Evolutionary conservation across 768 basidiomycete genomes (phyloP), one percentile per base, ranked within the genome.

Genomic region (Mycena crocata): DNA sequence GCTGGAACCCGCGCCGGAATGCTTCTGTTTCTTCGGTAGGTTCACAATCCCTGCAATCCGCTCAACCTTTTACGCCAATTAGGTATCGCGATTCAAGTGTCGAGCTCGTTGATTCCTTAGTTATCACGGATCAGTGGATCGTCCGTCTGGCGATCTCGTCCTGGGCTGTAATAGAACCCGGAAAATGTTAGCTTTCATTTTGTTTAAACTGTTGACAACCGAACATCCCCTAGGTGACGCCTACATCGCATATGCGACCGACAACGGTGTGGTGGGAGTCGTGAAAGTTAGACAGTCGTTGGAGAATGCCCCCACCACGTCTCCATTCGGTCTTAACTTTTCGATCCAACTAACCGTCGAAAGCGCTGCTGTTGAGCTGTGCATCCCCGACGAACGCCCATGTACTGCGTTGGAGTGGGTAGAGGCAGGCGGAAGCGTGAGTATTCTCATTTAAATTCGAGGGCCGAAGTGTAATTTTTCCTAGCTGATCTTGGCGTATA

Each of bases 1-100:
- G 76, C 87, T 5, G 93, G 92, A 4, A 92, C 80, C 69, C 83
- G 92, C 26, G 90, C 87, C 1, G 93, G 93, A 21, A 81, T 81
- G 42, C 74, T 94, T 23, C 73, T 82, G 9, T 86, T 94, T 24
- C 73, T 92, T 32, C 85, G 89, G 90, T 90, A 40, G 2, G 23
- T 66, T 66, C 19, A 35, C 28, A 30, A 39, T 39, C 28, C 34
- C 17, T 3, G 40, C 13, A 12, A 7, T 19, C 21, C 24, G 21
- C 13, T 21, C 28, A 4, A 24, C 30, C 17, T 37, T 45, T 45
- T 15, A 62, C 66, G 24, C 63, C n/a, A n/a, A 2, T 45, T 48
- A 81, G 80, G 35, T 78, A 78, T 54, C 68, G 64, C 13, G 59
- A 74, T 19, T 63, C 69, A 26, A 67, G 51, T 26, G 71, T 79